phyloP scores from a whole-genome alignment of 331 rosid genomes.

The Acacia concinna region DNA sequence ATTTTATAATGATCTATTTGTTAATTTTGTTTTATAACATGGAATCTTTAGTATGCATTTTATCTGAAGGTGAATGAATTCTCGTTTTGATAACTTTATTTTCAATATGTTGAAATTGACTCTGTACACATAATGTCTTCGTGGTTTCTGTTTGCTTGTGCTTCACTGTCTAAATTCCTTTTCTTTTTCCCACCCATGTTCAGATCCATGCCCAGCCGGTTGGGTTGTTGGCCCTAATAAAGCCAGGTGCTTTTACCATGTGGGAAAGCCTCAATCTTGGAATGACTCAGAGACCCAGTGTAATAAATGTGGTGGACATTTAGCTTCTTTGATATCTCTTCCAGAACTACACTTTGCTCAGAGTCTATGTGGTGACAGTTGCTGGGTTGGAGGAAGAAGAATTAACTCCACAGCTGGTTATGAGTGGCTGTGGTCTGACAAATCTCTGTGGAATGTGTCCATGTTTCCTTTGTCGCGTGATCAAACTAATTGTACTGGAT shows the following conservation, averaged over 20 bases:
- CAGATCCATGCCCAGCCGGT: conserved; percentile 72
- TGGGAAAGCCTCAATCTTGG: conserved; percentile 58
- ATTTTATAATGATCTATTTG: neutral
- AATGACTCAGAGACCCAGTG: conserved; percentile 78
- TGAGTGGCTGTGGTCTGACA: conserved; percentile 86
- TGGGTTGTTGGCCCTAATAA: conserved; percentile 63
- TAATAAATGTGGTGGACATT: conserved; percentile 63
- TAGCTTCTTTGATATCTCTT: conserved; percentile 57
- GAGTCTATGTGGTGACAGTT: conserved; percentile 59
- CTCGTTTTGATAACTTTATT: neutral
- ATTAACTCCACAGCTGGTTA: conserved; percentile 50
- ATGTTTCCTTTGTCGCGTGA: conserved; percentile 34
- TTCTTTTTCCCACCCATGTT: conserved; percentile 29
- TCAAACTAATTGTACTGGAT: conserved; percentile 52
- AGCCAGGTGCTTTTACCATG: conserved; percentile 64
- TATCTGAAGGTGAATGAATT: conserved; percentile 20
- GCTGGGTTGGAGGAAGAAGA: conserved; percentile 91
- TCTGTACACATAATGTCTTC: neutral
- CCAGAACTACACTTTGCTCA: conserved; percentile 62
- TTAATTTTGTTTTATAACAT: neutral
- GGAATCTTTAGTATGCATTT: neutral
- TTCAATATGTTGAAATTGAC: conserved; percentile 2
- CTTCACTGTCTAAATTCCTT: conserved; percentile 12
- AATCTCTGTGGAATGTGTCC: conserved; percentile 68
- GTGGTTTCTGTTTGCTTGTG: neutral